Evolutionary conservation across 371 early-diverging fungal genomes (phyloP).

Genomic region (Rhizopus microsporus): DNA sequence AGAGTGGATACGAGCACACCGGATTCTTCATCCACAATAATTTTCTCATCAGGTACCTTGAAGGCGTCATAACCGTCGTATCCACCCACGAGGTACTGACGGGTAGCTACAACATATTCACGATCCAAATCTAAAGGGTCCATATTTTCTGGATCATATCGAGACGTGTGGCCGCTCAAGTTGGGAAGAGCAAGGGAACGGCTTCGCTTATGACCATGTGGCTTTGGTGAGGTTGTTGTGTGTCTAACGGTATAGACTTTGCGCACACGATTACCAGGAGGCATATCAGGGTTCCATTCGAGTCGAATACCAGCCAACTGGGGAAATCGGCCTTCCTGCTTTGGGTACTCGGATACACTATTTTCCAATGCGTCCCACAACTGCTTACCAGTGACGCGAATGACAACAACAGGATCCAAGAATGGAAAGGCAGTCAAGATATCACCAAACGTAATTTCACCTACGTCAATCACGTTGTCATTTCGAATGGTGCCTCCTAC

Average conservation of each 20-base stretch:
- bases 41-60: slow-evolving; percentile 32
- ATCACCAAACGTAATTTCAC: slow-evolving; percentile 57
- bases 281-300: slow-evolving; percentile 51
- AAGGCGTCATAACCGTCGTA: slow-evolving; percentile 61
- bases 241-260: slow-evolving; percentile 27
- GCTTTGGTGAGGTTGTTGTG: not conserved
- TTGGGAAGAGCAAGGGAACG: slow-evolving; percentile 22
- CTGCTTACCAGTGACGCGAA: slow-evolving; percentile 56
- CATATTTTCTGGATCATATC: slow-evolving; percentile 33
- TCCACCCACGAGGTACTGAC: slow-evolving; percentile 60
- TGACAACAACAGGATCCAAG: slow-evolving; percentile 63
- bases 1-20: slow-evolving; percentile 58
- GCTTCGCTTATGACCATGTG: not conserved
- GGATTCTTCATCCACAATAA: slow-evolving; percentile 59
- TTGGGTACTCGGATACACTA: slow-evolving; percentile 60
- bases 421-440: slow-evolving; percentile 66
- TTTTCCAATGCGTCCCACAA: slow-evolving; percentile 61
- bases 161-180: slow-evolving; percentile 8
- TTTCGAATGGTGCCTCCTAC: slow-evolving; percentile 65
- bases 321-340: slow-evolving; percentile 69
- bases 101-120: slow-evolving; percentile 54
- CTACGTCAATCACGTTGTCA: slow-evolving; percentile 54
- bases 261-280: slow-evolving; percentile 48
- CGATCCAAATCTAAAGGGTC: slow-evolving; percentile 45
- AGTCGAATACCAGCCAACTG: slow-evolving; percentile 62